These are phyloP conservation scores for Aspergillus awamori DNA, from an alignment of 2,329 filamentous ascomycete genomes.

Conservation along the genomic window DNA sequence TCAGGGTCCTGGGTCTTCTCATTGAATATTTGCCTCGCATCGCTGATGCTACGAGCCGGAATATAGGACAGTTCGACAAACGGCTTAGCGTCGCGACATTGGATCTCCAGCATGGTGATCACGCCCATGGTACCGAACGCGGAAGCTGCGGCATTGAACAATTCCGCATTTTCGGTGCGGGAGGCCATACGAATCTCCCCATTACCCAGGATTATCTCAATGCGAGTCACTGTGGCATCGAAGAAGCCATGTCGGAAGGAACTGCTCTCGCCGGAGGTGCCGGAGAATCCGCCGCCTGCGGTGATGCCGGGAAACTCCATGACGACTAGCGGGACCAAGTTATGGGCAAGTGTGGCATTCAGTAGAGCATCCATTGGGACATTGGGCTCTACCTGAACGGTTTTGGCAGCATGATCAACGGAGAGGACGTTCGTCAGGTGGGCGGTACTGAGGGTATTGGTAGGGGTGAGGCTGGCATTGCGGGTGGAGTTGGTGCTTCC, in stretches of 20 bases:
- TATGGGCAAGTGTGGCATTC: constrained; percentile 57
- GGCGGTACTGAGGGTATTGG: constrained; percentile 68
- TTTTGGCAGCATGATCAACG: constrained; percentile 57
- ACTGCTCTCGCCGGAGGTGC: constrained; percentile 68
- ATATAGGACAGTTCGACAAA: constrained; percentile 67
- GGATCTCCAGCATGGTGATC: constrained; percentile 63
- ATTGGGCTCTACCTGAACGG: constrained; percentile 70
- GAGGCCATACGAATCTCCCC: constrained; percentile 58
- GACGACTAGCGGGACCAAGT: constrained; percentile 65
- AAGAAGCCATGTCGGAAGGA: constrained; percentile 70
- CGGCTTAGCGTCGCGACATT: constrained; percentile 54
- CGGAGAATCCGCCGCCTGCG: constrained; percentile 67
- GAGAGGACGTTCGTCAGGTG: constrained; percentile 63
- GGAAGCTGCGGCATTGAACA: constrained; percentile 63
- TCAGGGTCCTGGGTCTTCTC: constrained; percentile 44
- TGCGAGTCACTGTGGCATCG: constrained; percentile 62
- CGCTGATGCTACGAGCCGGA: constrained; percentile 53
- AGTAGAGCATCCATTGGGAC: constrained; percentile 69
- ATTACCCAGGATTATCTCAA: constrained; percentile 66
- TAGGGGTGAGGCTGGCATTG: constrained; percentile 45
- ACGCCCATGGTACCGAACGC: constrained; percentile 65
- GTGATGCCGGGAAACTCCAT: constrained; percentile 75
- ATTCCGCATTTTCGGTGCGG: constrained; percentile 51
- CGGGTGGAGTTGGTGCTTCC: constrained; percentile 78
- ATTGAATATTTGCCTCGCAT: constrained; percentile 54